Percentiles rank a stretch among this genome's conserved stretches.
Evolutionary conservation across 352 stramenopile genomes (phyloP).

Genomic region (Pythium scleroteichum): DNA sequence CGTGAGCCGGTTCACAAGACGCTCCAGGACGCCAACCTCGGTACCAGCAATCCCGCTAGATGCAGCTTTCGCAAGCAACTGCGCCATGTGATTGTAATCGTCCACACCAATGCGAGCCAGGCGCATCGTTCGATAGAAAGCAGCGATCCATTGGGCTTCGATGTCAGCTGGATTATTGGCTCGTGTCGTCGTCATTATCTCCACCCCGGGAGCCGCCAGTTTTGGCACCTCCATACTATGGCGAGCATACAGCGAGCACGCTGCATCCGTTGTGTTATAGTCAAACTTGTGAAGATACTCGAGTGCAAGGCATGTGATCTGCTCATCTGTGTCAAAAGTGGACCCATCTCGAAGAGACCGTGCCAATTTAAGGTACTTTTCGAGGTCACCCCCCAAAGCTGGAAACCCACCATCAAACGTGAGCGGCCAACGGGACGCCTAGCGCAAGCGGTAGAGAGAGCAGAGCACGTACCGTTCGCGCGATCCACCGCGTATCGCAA

Average conservation of each 20-base stretch:
- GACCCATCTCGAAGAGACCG: conserved; percentile 68
- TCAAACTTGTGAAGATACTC: conserved; percentile 82
- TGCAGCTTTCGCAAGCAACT: conserved; percentile 30
- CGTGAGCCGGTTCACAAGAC: conserved; percentile 52
- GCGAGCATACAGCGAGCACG: conserved; percentile 77
- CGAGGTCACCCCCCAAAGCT: conserved; percentile 63
- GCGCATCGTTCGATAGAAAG: conserved; percentile 69
- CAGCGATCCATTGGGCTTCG: conserved; percentile 55
- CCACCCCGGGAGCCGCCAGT: conserved; percentile 15
- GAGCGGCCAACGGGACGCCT: background rate
- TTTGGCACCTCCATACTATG: conserved; percentile 78
- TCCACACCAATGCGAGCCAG: conserved; percentile 33
- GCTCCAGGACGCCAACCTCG: conserved; percentile 56
- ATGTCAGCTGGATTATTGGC: conserved; percentile 39
- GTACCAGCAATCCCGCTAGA: conserved; percentile 33
- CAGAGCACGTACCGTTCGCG: conserved; percentile 42
- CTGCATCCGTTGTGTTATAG: conserved; percentile 76
- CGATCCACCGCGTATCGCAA: conserved; percentile 49
- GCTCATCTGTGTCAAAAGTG: conserved; percentile 81
- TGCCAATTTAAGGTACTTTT: conserved; percentile 82
- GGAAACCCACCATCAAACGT: conserved; percentile 5
- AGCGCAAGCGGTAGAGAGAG: background rate
- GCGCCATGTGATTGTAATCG: conserved; percentile 48
- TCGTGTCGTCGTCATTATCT: conserved; percentile 14
- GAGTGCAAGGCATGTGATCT: conserved; percentile 66